phyloP scores from a whole-genome alignment of 179 eudicot species.

The Heliamphora ciliata region DNA sequence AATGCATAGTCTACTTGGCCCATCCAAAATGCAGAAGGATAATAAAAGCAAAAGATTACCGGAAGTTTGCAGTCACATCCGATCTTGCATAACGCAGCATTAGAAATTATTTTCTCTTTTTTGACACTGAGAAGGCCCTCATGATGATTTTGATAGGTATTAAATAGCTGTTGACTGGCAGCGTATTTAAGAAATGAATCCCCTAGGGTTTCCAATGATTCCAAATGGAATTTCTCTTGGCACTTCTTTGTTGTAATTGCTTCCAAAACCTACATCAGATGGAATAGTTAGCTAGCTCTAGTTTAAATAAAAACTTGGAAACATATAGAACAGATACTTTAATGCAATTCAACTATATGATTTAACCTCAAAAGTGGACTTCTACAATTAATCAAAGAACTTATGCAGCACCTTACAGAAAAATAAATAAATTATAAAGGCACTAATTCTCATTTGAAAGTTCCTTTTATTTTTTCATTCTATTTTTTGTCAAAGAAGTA shows the following conservation, averaged over 20 bases:
- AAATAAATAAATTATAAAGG: not conserved
- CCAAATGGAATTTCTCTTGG: slow-evolving; percentile 76
- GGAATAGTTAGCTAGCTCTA: not conserved
- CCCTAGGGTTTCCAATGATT: slow-evolving; percentile 93
- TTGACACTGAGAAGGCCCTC: slow-evolving; percentile 78
- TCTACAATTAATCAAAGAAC: not conserved
- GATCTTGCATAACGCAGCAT: slow-evolving; percentile 64
- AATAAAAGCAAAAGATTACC: slow-evolving; percentile 34
- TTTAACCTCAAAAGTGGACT: not conserved
- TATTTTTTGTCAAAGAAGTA: not conserved
- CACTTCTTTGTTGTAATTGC: slow-evolving; percentile 82
- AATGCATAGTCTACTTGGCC: not conserved
- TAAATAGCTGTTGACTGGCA: slow-evolving; percentile 67
- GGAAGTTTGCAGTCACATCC: slow-evolving; percentile 69
- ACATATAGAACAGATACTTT: not conserved
- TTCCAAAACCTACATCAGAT: slow-evolving; percentile 54
- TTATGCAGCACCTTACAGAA: not conserved
- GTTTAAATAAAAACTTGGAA: not conserved
- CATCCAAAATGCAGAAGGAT: not conserved
- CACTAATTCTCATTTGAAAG: not conserved
- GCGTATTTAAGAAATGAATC: slow-evolving; percentile 94
- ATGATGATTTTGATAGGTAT: slow-evolving; percentile 48
- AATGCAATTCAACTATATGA: not conserved
- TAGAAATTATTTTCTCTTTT: slow-evolving; percentile 55
- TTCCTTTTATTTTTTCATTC: not conserved